These are phyloP conservation scores for Malus domestica DNA, from an alignment of 306 rosid genomes.

Conservation along the genomic window DNA sequence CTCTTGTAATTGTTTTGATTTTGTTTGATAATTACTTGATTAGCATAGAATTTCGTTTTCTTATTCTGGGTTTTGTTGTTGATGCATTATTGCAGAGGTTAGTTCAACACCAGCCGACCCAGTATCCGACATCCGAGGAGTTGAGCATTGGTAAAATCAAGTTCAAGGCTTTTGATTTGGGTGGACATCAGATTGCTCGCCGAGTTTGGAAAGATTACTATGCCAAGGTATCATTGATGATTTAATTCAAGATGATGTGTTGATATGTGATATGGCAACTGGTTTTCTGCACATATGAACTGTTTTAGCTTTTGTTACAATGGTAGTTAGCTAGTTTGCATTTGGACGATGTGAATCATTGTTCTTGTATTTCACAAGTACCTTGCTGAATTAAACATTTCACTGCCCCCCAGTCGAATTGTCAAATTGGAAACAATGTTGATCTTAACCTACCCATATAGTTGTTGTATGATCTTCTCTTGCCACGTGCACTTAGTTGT, in stretches of 20 bases:
- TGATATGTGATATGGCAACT: neutral
- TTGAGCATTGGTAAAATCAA: slow-evolving; percentile 78
- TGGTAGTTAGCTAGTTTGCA: neutral
- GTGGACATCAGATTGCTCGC: slow-evolving; percentile 77
- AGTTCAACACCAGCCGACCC: slow-evolving; percentile 84
- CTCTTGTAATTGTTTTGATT: neutral
- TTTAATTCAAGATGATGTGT: neutral
- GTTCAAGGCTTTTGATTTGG: slow-evolving; percentile 84
- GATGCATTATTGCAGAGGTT: slow-evolving; percentile 52
- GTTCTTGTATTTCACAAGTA: neutral
- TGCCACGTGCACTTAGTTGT: neutral
- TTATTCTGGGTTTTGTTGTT: neutral
- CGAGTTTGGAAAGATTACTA: slow-evolving; percentile 87
- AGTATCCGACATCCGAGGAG: slow-evolving; percentile 80
- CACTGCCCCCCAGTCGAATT: neutral
- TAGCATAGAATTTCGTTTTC: neutral
- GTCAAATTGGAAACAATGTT: neutral
- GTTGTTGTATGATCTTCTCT: neutral
- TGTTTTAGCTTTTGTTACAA: neutral
- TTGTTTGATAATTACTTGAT: no score
- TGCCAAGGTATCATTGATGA: slow-evolving; percentile 48
- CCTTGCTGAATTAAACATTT: neutral
- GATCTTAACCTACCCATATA: no score
- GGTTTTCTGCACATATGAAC: neutral
- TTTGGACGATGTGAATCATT: neutral